Conservation (phyloP, 2,329 filamentous ascomycete genomes). For the Pseudogymnoascus sp. region DNA sequence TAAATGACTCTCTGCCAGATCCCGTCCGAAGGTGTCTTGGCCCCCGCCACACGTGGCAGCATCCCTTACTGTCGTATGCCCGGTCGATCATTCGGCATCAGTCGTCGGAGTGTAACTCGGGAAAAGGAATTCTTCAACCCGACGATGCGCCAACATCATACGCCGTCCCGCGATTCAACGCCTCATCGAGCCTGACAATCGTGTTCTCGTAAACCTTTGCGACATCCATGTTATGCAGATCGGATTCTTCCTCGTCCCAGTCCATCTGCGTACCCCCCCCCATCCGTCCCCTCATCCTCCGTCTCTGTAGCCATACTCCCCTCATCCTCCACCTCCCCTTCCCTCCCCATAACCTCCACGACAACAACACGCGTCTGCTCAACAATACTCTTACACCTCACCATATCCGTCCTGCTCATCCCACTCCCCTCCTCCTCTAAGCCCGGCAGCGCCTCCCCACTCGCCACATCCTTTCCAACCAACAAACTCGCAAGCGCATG, state of each 20-base stretch:
- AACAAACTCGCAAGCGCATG: slow-evolving; percentile 74
- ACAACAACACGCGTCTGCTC: slow-evolving; percentile 68
- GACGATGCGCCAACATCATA: slow-evolving; percentile 13
- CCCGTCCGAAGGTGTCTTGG: background rate
- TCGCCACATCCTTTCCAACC: slow-evolving; percentile 58
- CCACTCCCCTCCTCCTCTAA: slow-evolving; percentile 58
- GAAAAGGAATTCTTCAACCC: background rate
- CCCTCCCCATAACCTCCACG: slow-evolving; percentile 58
- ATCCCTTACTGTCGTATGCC: slow-evolving; percentile 1
- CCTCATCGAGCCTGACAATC: slow-evolving; percentile 65
- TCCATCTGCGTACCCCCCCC: slow-evolving; percentile 28
- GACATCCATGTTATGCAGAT: slow-evolving; percentile 59
- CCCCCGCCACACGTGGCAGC: background rate
- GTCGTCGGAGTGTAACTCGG: background rate
- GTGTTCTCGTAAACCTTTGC: slow-evolving; percentile 75
- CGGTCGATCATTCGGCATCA: background rate
- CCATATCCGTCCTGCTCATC: slow-evolving; percentile 76
- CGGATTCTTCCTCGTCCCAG: slow-evolving; percentile 44
- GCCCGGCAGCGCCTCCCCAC: slow-evolving; percentile 60
- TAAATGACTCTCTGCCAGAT: slow-evolving; percentile 4
- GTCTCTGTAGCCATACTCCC: background rate
- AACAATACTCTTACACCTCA: slow-evolving; percentile 74
- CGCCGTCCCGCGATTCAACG: slow-evolving; percentile 39
- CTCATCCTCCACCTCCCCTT: slow-evolving; percentile 38
- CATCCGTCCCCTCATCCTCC: slow-evolving; percentile 25